These are phyloP conservation scores for Gelatoporia subvermispora DNA, from an alignment of 768 basidiomycete genomes.

Conservation along the genomic window DNA sequence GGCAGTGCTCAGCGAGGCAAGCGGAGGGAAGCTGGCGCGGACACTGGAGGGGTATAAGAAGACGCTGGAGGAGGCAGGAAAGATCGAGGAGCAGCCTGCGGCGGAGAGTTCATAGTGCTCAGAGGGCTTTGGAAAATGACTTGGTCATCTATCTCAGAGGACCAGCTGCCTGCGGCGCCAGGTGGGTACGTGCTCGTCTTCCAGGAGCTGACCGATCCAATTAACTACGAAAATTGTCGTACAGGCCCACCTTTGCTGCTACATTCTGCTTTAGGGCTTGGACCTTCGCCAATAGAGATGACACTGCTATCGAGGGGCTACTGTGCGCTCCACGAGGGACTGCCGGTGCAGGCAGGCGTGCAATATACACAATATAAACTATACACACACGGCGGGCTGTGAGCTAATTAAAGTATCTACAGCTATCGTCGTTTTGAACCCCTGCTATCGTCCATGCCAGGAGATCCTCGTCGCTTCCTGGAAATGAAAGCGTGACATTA, in stretches of 20 bases:
- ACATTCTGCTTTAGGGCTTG: no score
- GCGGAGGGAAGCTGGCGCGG: slow-evolving; percentile 63
- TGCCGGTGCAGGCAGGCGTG: no score
- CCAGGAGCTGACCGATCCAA: no score
- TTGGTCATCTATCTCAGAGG: background rate
- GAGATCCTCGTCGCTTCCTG: slow-evolving; percentile 73
- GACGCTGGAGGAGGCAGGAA: slow-evolving; percentile 48
- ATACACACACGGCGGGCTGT: no score
- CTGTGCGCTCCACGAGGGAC: no score
- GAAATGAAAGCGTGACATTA: slow-evolving; percentile 2
- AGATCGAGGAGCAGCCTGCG: slow-evolving; percentile 7
- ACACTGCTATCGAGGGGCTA: no score
- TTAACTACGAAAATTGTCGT: no score
- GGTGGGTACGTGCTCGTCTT: background rate
- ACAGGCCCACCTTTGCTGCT: no score
- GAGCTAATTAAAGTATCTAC: background rate
- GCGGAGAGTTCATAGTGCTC: slow-evolving; percentile 5
- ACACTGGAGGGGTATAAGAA: slow-evolving; percentile 72
- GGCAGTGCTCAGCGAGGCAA: slow-evolving; percentile 62
- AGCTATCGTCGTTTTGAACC: slow-evolving; percentile 59
- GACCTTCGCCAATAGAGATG: no score
- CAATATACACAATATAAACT: no score
- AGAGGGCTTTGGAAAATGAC: background rate
- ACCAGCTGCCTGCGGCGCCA: background rate
- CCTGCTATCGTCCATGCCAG: slow-evolving; percentile 62